phyloP scores from a whole-genome alignment of 2,329 filamentous ascomycete species.

The Fusarium continuum region DNA sequence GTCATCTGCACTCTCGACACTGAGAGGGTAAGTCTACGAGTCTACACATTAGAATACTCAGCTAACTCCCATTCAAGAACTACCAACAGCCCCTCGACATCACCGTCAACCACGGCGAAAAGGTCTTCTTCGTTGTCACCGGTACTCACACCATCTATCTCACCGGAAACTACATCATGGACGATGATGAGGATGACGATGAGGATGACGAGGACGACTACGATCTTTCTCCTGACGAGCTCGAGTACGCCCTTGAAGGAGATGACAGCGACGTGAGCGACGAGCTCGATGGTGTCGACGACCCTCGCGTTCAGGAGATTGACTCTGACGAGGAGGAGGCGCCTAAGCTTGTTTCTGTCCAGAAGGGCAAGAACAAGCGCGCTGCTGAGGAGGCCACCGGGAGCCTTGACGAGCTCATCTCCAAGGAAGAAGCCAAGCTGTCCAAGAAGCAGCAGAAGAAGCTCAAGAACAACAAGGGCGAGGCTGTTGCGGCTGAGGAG shows the following conservation, averaged over 20 bases:
- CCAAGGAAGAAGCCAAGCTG: constrained; percentile 80
- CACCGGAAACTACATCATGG: constrained; percentile 94
- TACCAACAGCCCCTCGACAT: constrained; percentile 97
- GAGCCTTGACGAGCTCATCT: constrained; percentile 84
- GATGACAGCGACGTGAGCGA: constrained; percentile 79
- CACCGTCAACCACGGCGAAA: constrained; percentile 87
- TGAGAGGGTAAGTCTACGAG: constrained; percentile 72
- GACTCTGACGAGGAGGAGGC: constrained; percentile 77
- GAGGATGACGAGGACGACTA: constrained; percentile 78
- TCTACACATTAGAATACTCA: not conserved
- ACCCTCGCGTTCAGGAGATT: constrained; percentile 86
- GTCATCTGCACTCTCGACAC: constrained; percentile 97
- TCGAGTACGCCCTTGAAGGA: constrained; percentile 76
- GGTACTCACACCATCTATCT: constrained; percentile 92
- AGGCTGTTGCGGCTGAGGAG: constrained; percentile 73
- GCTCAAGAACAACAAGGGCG: constrained; percentile 97
- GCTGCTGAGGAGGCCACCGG: constrained; percentile 76
- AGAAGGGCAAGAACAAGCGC: constrained; percentile 94
- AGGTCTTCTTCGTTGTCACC: constrained; percentile 89
- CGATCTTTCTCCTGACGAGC: constrained; percentile 82
- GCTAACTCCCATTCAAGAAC: constrained; percentile 65
- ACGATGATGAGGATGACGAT: constrained; percentile 70
- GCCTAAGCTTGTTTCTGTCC: constrained; percentile 66
- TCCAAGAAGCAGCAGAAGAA: constrained; percentile 99
- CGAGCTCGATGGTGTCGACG: constrained; percentile 78